Percentiles rank a stretch among this genome's conserved stretches.
Evolutionary conservation across 768 basidiomycete species (phyloP).

Genomic region (Filobasidium wieringae): DNA sequence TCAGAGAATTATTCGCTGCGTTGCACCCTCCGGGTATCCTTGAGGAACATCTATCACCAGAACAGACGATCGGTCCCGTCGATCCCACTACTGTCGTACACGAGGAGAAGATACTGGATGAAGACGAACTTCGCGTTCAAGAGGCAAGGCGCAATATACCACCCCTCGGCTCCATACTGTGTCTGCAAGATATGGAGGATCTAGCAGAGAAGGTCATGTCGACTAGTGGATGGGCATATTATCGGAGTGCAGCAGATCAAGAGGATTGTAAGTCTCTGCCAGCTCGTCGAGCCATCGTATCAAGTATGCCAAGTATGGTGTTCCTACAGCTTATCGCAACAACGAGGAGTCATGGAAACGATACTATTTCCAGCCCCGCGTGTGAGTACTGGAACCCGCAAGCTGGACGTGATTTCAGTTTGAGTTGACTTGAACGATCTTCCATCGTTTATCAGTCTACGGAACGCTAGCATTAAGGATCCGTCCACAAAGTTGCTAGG

Average conservation of each 20-base stretch:
- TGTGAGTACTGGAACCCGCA: conserved; percentile 6
- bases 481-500: conserved; percentile 27
- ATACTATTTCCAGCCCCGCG: conserved; percentile 36
- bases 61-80: conserved; percentile 34
- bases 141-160: conserved; percentile 32
- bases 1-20: conserved; percentile 35
- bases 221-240: conserved; percentile 40
- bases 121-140: conserved; percentile 35
- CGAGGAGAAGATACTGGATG: conserved; percentile 19
- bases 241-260: conserved; percentile 31
- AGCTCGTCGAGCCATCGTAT: neutral
- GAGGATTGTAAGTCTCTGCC: conserved; percentile 27
- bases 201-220: conserved; percentile 39
- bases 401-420: too few species aligned
- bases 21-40: conserved; percentile 39
- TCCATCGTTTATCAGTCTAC: conserved; percentile 13
- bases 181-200: conserved; percentile 39
- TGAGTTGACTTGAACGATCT: too few species aligned
- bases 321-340: conserved; percentile 25
- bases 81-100: conserved; percentile 35
- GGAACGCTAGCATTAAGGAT: conserved; percentile 8
- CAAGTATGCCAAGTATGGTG: neutral
- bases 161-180: conserved; percentile 34
- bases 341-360: conserved; percentile 34
- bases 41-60: conserved; percentile 29